These are phyloP conservation scores for Phyllosticta capitalensis DNA, from an alignment of 2,329 filamentous ascomycete genomes.

Conservation along the genomic window DNA sequence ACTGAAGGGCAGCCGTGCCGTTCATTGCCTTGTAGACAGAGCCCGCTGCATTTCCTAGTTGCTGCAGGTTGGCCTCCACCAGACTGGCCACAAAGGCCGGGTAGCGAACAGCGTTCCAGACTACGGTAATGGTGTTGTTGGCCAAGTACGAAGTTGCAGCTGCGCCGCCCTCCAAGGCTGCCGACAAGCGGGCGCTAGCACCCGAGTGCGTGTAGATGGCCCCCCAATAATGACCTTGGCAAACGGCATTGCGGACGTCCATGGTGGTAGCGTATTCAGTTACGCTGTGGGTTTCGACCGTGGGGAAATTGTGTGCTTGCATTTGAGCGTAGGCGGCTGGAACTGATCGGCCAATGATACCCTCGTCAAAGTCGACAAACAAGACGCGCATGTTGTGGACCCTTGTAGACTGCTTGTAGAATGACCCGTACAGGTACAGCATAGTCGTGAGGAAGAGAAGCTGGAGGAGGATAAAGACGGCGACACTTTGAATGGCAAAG, in stretches of 20 bases:
- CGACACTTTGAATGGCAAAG: neutral
- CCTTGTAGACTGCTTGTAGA: slow-evolving; percentile 25
- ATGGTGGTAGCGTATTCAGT: slow-evolving; percentile 19
- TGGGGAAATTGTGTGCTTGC: slow-evolving; percentile 21
- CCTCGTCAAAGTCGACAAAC: slow-evolving; percentile 32
- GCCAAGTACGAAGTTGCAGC: slow-evolving; percentile 26
- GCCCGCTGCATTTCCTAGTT: slow-evolving; percentile 22
- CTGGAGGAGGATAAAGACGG: slow-evolving; percentile 18
- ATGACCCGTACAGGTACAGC: slow-evolving; percentile 29
- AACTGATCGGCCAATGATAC: slow-evolving; percentile 25
- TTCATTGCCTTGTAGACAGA: slow-evolving; percentile 27
- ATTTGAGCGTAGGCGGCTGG: slow-evolving; percentile 24
- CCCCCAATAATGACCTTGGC: slow-evolving; percentile 26
- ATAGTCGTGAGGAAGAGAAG: slow-evolving; percentile 29
- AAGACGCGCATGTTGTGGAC: slow-evolving; percentile 27
- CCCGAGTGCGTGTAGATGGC: slow-evolving; percentile 21
- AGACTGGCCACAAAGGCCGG: slow-evolving; percentile 27
- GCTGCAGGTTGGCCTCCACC: slow-evolving; percentile 24
- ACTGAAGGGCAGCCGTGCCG: slow-evolving; percentile 20
- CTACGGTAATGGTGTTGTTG: slow-evolving; percentile 27
- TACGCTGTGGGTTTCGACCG: slow-evolving; percentile 20
- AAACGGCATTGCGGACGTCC: slow-evolving; percentile 26
- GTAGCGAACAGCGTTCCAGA: slow-evolving; percentile 41
- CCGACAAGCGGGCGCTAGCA: slow-evolving; percentile 29
- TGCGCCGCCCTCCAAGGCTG: slow-evolving; percentile 26